Evolutionary conservation across 2,329 filamentous ascomycete species (phyloP), one percentile per base, ranked within the genome.

Genomic region (Aspergillus proliferans): DNA sequence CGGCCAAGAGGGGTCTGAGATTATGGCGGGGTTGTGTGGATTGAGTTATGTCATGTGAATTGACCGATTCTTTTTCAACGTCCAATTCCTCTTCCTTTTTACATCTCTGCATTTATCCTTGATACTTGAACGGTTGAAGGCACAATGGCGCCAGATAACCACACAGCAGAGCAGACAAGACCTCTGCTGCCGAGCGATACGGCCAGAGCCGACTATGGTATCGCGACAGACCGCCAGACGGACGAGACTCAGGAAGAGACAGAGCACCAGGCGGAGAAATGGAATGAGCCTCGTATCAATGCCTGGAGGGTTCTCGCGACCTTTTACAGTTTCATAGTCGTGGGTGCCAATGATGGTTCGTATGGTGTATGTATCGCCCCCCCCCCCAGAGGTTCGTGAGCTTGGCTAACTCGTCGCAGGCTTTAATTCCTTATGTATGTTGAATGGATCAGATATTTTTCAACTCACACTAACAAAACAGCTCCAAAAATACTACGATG

Each of bases 281-380:
- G 53, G 53, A 56, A 56, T 28, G 39, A 56, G 10, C 47, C 52
- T 3, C 42, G 43, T 7, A 49, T 47, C 4, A 81, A 78, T 49
- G 66, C 71, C 6, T 68, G 69, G 52, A 71, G 74, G 3, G 66
- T 80, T 3, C 63, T 66, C 0, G 72, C 79, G 0, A 72, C 76
- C 1, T 83, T 81, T 65, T 80, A 72, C 64, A 77, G 75, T 9
- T 78, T 84, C 51, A 58, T 78, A 12, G 73, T 79, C 4, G 73
- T 80, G 52, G 81, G 81, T 0, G 72, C 76, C 15, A 81, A 80
- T 38, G 78, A 81, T 57, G 74, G 75, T 1, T 75, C 76, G 15
- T 80, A 80, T 45, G 78, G 78, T 46, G 76, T 59, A 58, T 15
- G 61, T 50, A 5, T 24, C n/a, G 4, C 8, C 2, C 15, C 14